Evolutionary conservation across 2,329 filamentous ascomycete species (phyloP).

Genomic region (Ascosphaera aggregata): DNA sequence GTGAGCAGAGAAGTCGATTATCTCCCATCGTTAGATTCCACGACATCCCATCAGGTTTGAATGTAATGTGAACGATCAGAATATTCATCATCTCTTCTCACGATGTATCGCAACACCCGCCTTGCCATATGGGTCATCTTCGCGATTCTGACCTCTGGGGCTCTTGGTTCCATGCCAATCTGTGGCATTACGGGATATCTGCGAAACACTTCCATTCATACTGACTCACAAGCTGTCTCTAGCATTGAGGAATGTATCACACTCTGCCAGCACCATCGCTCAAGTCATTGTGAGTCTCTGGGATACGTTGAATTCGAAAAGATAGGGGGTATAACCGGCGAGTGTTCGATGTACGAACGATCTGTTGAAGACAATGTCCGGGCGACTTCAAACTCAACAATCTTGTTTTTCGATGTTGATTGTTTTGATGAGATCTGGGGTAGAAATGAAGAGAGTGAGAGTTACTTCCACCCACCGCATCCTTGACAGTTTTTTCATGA

Average conservation of each 20-base stretch:
- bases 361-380: background rate
- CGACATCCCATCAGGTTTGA: too few relatives aligned
- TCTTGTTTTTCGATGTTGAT: background rate
- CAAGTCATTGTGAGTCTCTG: background rate
- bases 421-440: background rate
- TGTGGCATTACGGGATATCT: background rate
- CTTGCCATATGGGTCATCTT: background rate
- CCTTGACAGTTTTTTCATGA: too few relatives aligned
- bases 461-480: too few relatives aligned
- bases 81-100: background rate
- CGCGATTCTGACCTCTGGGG: background rate
- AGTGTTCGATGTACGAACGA: background rate
- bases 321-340: background rate
- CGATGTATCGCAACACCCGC: background rate
- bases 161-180: background rate
- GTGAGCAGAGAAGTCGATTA: too few relatives aligned
- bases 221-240: background rate
- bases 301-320: background rate
- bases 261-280: background rate
- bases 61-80: too few relatives aligned
- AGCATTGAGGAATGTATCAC: background rate
- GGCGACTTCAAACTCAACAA: background rate
- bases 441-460: background rate
- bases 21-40: too few relatives aligned
- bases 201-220: background rate